Evolutionary conservation across 164 flowering plant species (phyloP), one percentile per base, ranked within the genome.

Genomic region (Chloranthus sessilifolius): DNA sequence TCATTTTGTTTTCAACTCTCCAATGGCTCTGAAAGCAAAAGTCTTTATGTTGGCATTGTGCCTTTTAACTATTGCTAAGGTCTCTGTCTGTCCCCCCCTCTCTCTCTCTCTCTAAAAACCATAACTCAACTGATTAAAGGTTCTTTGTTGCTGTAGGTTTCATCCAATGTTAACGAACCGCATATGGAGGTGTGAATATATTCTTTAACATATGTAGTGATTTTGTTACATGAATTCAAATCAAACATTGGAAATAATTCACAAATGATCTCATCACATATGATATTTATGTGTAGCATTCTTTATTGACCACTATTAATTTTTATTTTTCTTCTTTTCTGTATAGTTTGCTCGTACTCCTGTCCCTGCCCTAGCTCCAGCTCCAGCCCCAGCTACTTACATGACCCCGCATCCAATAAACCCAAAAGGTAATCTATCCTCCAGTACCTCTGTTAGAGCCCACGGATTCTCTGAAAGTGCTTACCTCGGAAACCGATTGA

Each of bases 21-120:
- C n/a, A 41, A 41, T 41, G 45, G 45, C 45, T 41, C 8, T 41
- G 24, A 41, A 41, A 21, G 23, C 45, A 2, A 7, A 19, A 23
- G 7, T 19, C 45, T 41, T 41, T 21, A 14, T 41, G 8, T 41
- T 41, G 45, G 26, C 27, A 12, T 19, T 25, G 10, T 41, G 19
- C 45, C 45, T 41, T 21, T 20, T 41, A 10, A n/a, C 21, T 19
- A 21, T 25, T 8, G 19, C 45, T 25, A 19, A 11, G 23, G 24
- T 21, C 22, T 41, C 27, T 1, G 24, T 41, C 44, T 41, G 24
- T 41, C 45, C 19, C 15, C 19, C 41, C 15, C 15, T 37, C 15
- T 11, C 15, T 37, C 15, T 37, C 17, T 37, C 15, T 37, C 17
- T 37, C 6, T 7, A 10, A 12, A 37, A 12, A 10, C 15, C 15